A percentile compares a stretch with the other conserved stretches of the same genome.
These are phyloP conservation scores for Talaromyces sp. DNA, from an alignment of 2,329 filamentous ascomycete species.

Conservation along the genomic window DNA sequence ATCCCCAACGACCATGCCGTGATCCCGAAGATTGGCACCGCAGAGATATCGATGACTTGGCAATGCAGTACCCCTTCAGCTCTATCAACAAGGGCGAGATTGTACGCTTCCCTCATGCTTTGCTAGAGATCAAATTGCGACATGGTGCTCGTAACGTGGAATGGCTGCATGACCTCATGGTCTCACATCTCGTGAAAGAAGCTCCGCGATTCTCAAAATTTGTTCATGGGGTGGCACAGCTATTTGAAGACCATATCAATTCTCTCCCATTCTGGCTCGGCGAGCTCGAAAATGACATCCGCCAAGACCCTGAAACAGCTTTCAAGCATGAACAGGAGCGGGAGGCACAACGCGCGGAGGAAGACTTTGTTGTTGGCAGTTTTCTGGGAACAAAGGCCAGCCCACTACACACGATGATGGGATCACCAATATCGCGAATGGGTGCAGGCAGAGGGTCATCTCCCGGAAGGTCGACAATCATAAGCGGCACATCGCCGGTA, in stretches of 20 bases:
- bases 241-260: slow-evolving; percentile 96
- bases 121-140: slow-evolving; percentile 88
- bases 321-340: slow-evolving; percentile 89
- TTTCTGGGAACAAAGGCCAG: slow-evolving; percentile 61
- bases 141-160: slow-evolving; percentile 61
- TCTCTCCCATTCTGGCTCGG: slow-evolving; percentile 94
- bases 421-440: slow-evolving; percentile 31
- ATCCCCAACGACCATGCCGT: slow-evolving; percentile 79
- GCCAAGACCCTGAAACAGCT: slow-evolving; percentile 83
- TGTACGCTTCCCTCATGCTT: slow-evolving; percentile 81
- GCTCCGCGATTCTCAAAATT: slow-evolving; percentile 95
- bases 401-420: slow-evolving; percentile 31
- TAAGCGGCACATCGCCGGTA: slow-evolving; percentile 6
- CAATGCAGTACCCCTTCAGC: slow-evolving; percentile 83
- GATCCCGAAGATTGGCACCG: slow-evolving; percentile 89
- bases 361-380: slow-evolving; percentile 85
- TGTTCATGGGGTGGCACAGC: slow-evolving; percentile 81
- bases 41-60: slow-evolving; percentile 76
- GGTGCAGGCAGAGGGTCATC: slow-evolving; percentile 27
- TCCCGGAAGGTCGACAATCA: slow-evolving; percentile 17
- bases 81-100: slow-evolving; percentile 88
- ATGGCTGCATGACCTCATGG: slow-evolving; percentile 90
- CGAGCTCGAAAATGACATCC: slow-evolving; percentile 88
- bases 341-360: slow-evolving; percentile 74
- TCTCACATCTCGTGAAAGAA: slow-evolving; percentile 86